Evolutionary conservation across 2,329 filamentous ascomycete genomes (phyloP).

Genomic region (Alternaria novae-zelandiae): DNA sequence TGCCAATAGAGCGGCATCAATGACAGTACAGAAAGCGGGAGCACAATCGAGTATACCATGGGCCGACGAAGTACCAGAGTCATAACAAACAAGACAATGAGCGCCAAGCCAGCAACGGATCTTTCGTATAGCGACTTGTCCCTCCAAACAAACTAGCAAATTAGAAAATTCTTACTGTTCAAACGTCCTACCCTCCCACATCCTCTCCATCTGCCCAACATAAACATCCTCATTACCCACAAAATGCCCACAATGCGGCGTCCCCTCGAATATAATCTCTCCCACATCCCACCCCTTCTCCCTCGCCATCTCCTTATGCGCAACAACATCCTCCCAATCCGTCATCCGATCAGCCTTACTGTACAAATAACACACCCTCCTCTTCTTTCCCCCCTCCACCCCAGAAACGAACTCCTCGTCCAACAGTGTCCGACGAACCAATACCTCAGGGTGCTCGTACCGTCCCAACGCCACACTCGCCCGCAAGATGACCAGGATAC

Average conservation of each 20-base stretch:
- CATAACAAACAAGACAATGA: background rate
- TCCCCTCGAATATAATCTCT: conserved; percentile 60
- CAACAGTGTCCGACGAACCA: conserved; percentile 5
- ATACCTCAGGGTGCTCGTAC: conserved; percentile 11
- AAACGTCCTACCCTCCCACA: conserved; percentile 4
- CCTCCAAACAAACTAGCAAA: no score
- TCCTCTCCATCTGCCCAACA: conserved; percentile 48
- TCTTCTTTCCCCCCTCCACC: background rate
- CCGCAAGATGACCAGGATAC: background rate
- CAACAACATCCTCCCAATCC: conserved; percentile 58
- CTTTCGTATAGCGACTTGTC: no score
- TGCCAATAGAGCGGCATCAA: conserved; percentile 68
- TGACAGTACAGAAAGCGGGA: conserved; percentile 69
- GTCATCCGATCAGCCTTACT: conserved; percentile 62
- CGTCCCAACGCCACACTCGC: background rate
- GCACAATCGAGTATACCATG: conserved; percentile 73
- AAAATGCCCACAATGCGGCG: conserved; percentile 66
- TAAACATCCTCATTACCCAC: conserved; percentile 60
- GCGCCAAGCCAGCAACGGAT: background rate
- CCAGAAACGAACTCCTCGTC: conserved; percentile 5
- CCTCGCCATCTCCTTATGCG: conserved; percentile 55
- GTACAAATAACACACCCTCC: conserved; percentile 64
- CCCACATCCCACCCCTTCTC: conserved; percentile 56
- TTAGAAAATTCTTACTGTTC: no score
- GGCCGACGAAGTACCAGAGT: conserved; percentile 59